A percentile compares a stretch with the other conserved stretches of the same genome.
Evolutionary conservation across 1,284 basidiomycete genomes (phyloP).

Genomic region (Chondrostereum purpureum): DNA sequence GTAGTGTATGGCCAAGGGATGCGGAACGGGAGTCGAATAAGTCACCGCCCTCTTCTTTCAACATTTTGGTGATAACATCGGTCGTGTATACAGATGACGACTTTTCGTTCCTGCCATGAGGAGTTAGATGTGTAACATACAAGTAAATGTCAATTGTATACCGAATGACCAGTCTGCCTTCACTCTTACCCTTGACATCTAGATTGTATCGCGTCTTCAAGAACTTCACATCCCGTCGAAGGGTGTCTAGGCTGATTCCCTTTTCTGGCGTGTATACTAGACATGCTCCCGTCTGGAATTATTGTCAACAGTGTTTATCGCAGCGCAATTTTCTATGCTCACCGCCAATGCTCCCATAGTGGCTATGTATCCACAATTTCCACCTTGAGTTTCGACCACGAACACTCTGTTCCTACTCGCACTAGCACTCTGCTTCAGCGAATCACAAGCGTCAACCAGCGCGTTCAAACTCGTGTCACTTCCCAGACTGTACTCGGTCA

Average conservation of each 20-base stretch:
- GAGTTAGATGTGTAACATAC: no score
- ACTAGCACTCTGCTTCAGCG: conserved; percentile 96
- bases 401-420: conserved; percentile 95
- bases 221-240: conserved; percentile 86
- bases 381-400: conserved; percentile 97
- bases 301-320: background rate
- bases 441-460: conserved; percentile 95
- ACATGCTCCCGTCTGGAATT: conserved; percentile 75
- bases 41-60: conserved; percentile 86
- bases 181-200: conserved; percentile 84
- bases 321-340: conserved; percentile 24
- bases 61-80: conserved; percentile 87
- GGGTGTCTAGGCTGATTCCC: conserved; percentile 78
- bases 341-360: conserved; percentile 94
- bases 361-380: conserved; percentile 93
- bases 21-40: conserved; percentile 96
- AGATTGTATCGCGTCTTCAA: conserved; percentile 82
- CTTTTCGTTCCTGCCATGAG: conserved; percentile 76
- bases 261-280: conserved; percentile 93
- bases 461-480: conserved; percentile 96
- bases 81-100: conserved; percentile 89
- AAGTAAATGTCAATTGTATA: no score
- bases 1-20: conserved; percentile 91
- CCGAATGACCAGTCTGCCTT: conserved; percentile 91
- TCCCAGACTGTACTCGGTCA: conserved; percentile 94